Conservation (phyloP, 2,329 filamentous ascomycete genomes). For the Chaetomium strumarium region DNA sequence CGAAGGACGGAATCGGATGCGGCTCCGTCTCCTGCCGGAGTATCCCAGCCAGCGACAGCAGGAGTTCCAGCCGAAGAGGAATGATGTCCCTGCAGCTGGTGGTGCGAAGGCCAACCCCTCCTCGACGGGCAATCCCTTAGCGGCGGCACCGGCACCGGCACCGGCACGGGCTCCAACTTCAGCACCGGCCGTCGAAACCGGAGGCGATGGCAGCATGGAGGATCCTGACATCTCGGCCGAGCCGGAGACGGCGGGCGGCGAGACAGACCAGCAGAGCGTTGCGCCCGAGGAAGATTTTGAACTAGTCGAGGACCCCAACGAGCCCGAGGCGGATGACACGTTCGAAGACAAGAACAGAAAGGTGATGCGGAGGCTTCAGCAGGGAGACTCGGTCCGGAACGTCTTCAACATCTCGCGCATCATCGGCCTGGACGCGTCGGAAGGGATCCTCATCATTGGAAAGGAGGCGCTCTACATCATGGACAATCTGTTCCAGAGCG, state of each 20-base stretch:
- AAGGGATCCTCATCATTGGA: slow-evolving; percentile 87
- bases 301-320: slow-evolving; percentile 87
- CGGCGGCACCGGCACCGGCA: slow-evolving; percentile 17
- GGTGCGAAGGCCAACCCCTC: slow-evolving; percentile 19
- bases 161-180: no score
- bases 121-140: slow-evolving; percentile 13
- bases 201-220: slow-evolving; percentile 19
- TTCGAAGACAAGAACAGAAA: slow-evolving; percentile 98
- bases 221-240: slow-evolving; percentile 24
- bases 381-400: slow-evolving; percentile 84
- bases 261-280: slow-evolving; percentile 28
- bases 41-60: slow-evolving; percentile 56
- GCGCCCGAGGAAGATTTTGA: slow-evolving; percentile 85
- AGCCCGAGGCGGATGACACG: slow-evolving; percentile 65
- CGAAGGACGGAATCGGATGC: slow-evolving; percentile 92
- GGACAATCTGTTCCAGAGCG: slow-evolving; percentile 92
- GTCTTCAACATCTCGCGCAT: slow-evolving; percentile 95
- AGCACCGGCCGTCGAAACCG: slow-evolving; percentile 15
- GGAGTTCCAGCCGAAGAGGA: slow-evolving; percentile 73
- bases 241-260: slow-evolving; percentile 25
- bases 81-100: slow-evolving; percentile 14
- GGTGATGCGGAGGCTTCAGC: slow-evolving; percentile 88
- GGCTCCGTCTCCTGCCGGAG: slow-evolving; percentile 79
- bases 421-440: slow-evolving; percentile 85
- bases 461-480: slow-evolving; percentile 91